Conservation (phyloP, 1,284 basidiomycete genomes). For the Apiotrichum brassicae region DNA sequence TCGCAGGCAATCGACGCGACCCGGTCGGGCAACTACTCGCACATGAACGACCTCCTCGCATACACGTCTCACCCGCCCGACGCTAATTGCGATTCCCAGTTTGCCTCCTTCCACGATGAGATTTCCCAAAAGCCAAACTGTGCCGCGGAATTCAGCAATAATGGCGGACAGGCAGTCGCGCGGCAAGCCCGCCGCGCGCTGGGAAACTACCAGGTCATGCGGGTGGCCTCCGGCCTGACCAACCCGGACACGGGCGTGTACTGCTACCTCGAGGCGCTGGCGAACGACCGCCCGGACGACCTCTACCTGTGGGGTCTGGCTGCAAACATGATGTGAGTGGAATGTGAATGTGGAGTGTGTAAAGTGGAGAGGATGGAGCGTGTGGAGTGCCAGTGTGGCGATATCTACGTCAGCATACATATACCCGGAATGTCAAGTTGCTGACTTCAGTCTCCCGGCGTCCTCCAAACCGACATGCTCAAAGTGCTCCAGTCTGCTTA, state of each 20-base stretch:
- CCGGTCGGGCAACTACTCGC: conserved; percentile 57
- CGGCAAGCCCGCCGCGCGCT: conserved; percentile 27
- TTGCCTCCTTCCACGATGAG: conserved; percentile 16
- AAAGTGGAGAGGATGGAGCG: no score
- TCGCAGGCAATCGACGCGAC: conserved; percentile 38
- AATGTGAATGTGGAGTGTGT: not conserved
- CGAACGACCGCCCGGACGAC: conserved; percentile 35
- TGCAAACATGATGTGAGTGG: conserved; percentile 38
- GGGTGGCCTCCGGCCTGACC: conserved; percentile 27
- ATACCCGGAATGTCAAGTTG: no score
- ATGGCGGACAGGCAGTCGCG: conserved; percentile 22
- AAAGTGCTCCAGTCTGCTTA: conserved; percentile 33
- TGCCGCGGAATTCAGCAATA: conserved; percentile 22
- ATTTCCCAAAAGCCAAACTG: conserved; percentile 34
- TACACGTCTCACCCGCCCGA: conserved; percentile 28
- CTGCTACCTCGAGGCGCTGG: conserved; percentile 42
- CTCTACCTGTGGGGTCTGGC: conserved; percentile 42
- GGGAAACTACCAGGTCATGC: conserved; percentile 41
- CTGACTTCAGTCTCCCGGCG: conserved; percentile 27
- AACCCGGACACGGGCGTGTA: conserved; percentile 33
- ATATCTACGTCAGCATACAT: no score
- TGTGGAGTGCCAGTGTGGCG: no score
- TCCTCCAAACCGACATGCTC: conserved; percentile 41
- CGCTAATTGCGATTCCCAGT: conserved; percentile 27
- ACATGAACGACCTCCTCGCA: conserved; percentile 58